Percentiles rank a stretch among this genome's conserved stretches.
Conservation (phyloP, 768 basidiomycete species). For the Sporobolomyces pararoseus region DNA sequence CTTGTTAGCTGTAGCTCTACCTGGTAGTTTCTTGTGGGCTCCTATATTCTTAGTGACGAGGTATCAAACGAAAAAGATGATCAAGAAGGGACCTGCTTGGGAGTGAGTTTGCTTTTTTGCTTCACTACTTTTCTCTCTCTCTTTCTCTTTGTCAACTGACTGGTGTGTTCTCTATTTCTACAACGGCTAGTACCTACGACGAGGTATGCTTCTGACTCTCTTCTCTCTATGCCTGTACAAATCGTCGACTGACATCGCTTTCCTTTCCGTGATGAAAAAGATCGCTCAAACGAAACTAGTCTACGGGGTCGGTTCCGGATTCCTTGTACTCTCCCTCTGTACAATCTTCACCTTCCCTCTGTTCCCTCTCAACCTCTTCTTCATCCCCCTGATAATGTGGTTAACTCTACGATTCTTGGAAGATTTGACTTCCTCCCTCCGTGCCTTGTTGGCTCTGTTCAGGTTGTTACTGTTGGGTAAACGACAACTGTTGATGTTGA, state of each 20-base stretch:
- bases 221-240: no score
- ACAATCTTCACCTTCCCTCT: slow-evolving; percentile 63
- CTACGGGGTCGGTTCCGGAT: slow-evolving; percentile 71
- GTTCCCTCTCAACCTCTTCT: slow-evolving; percentile 57
- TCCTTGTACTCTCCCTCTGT: slow-evolving; percentile 62
- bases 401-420: slow-evolving; percentile 83
- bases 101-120: slow-evolving; percentile 40
- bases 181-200: slow-evolving; percentile 36
- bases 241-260: no score
- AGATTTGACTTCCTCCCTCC: slow-evolving; percentile 72
- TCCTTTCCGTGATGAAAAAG: no score
- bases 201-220: slow-evolving; percentile 15
- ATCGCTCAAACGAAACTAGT: slow-evolving; percentile 49
- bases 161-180: no score
- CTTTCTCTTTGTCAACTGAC: no score
- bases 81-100: slow-evolving; percentile 55
- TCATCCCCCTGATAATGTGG: slow-evolving; percentile 79
- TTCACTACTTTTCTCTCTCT: neutral
- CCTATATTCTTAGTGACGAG: slow-evolving; percentile 71
- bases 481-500: slow-evolving; percentile 57
- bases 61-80: slow-evolving; percentile 68
- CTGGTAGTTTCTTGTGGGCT: slow-evolving; percentile 75
- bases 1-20: slow-evolving; percentile 64
- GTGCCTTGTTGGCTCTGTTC: slow-evolving; percentile 64
- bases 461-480: slow-evolving; percentile 65